Evolutionary conservation across 1,139 yeast species (phyloP).

Genomic region (Kodamaea suecica): DNA sequence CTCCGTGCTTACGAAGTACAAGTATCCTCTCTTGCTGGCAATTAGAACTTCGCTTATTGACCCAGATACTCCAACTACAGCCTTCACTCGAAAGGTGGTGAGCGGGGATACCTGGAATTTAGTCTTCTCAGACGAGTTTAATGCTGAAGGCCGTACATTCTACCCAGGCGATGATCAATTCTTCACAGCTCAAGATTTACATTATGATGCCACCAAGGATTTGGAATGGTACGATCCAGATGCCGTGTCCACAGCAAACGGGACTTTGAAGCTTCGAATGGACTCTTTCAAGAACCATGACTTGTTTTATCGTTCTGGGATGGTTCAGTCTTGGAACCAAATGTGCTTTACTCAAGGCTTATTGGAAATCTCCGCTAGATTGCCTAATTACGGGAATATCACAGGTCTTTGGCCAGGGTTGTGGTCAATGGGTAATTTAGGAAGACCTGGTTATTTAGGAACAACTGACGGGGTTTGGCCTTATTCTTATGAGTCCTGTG

Average conservation of each 20-base stretch:
- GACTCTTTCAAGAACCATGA: constrained; percentile 74
- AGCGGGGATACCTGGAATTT: constrained; percentile 66
- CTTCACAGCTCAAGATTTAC: constrained; percentile 71
- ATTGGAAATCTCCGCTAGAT: constrained; percentile 63
- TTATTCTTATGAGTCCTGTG: constrained; percentile 76
- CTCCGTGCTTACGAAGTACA: constrained; percentile 53
- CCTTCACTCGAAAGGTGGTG: constrained; percentile 40
- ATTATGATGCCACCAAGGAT: constrained; percentile 78
- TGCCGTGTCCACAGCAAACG: constrained; percentile 66
- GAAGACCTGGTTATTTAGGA: constrained; percentile 78
- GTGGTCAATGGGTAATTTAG: constrained; percentile 86
- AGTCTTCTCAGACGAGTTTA: constrained; percentile 82
- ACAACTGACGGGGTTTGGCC: constrained; percentile 90
- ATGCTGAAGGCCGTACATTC: constrained; percentile 77
- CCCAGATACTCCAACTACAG: constrained; percentile 71
- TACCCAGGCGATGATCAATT: constrained; percentile 83
- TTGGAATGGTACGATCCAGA: constrained; percentile 90
- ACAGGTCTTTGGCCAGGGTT: constrained; percentile 88
- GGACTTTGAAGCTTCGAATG: constrained; percentile 61
- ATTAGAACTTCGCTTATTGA: constrained; percentile 64
- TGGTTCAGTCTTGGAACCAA: constrained; percentile 84
- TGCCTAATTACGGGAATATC: constrained; percentile 68
- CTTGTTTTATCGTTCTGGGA: constrained; percentile 74
- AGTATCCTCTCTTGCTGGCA: constrained; percentile 59
- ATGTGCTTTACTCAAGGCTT: constrained; percentile 77